phyloP scores from a whole-genome alignment of 1,284 basidiomycete species.

The Malassezia arunalokei region DNA sequence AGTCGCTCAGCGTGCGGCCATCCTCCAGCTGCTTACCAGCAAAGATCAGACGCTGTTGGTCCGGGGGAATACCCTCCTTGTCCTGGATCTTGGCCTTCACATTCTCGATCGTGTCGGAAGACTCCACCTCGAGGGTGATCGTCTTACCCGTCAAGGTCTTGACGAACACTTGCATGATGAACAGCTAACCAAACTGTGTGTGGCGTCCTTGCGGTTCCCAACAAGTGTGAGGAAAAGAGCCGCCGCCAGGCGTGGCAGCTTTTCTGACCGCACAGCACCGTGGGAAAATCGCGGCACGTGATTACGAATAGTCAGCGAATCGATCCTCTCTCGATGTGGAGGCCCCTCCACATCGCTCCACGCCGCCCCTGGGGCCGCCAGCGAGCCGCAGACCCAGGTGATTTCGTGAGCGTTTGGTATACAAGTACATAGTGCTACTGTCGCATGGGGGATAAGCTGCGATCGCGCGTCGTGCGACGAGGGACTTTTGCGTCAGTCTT shows the following conservation, averaged over 20 bases:
- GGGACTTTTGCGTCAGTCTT: neutral
- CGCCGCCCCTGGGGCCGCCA: too few species aligned
- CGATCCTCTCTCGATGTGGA: too few species aligned
- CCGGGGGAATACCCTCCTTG: constrained; percentile 68
- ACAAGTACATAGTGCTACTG: neutral
- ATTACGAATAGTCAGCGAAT: too few species aligned
- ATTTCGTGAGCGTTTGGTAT: neutral
- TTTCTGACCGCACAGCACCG: constrained; percentile 1
- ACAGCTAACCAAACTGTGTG: constrained; percentile 37
- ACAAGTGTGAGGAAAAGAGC: constrained; percentile 7
- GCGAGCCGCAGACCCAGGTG: too few species aligned
- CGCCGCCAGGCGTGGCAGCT: neutral
- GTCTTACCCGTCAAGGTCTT: constrained; percentile 47
- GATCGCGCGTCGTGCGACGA: constrained; percentile 1
- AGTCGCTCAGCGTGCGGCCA: constrained; percentile 49
- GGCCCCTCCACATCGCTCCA: too few species aligned
- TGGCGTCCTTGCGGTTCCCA: constrained; percentile 27
- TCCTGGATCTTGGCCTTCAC: constrained; percentile 51
- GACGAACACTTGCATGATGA: constrained; percentile 41
- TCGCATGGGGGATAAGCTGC: constrained; percentile 15
- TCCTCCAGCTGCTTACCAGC: constrained; percentile 83
- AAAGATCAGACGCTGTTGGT: constrained; percentile 95
- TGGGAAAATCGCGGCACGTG: constrained; percentile 15
- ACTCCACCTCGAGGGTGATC: constrained; percentile 48
- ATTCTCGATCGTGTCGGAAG: constrained; percentile 46